Conservation (phyloP, 805 yeast genomes). For the Candida boleticola region DNA sequence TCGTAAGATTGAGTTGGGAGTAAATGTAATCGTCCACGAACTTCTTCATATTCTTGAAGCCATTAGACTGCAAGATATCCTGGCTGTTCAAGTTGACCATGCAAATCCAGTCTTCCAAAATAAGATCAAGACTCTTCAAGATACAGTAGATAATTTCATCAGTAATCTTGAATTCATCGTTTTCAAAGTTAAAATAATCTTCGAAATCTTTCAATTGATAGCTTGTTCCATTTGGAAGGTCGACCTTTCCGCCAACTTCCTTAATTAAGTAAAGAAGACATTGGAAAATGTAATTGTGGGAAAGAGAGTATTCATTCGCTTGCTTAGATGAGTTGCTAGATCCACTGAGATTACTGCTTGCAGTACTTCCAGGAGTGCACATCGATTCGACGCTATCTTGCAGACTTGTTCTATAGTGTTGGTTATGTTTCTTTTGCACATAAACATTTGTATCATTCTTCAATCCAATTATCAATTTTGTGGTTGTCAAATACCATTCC, state of each 20-base stretch:
- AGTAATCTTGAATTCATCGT: conserved; percentile 4
- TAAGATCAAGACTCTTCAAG: conserved; percentile 2
- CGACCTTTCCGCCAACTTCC: conserved; percentile 4
- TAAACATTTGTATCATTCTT: conserved; percentile 8
- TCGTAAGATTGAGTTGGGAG: conserved; percentile 4
- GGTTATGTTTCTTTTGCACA: background rate
- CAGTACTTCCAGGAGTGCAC: background rate
- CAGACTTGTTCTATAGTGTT: conserved; percentile 2
- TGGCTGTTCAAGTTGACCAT: background rate
- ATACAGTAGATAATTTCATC: conserved; percentile 5
- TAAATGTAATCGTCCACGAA: conserved; percentile 6
- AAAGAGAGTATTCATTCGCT: conserved; percentile 10
- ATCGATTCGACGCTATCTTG: conserved; percentile 2
- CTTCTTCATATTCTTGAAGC: conserved; percentile 3
- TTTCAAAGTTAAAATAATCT: conserved; percentile 9
- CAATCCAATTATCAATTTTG: conserved; percentile 38
- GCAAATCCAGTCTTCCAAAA: conserved; percentile 2
- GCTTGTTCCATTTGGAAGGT: conserved; percentile 1
- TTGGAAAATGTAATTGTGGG: conserved; percentile 25
- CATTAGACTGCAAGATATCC: conserved; percentile 1
- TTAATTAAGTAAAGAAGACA: conserved; percentile 23
- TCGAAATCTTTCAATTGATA: conserved; percentile 4
- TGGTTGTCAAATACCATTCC: conserved; percentile 46
- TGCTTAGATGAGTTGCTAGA: conserved; percentile 10
- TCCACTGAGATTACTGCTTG: conserved; percentile 1